Evolutionary conservation across 2,329 filamentous ascomycete species (phyloP), one percentile per base, ranked within the genome.

Genomic region (Paracoccidioides brasiliensis): DNA sequence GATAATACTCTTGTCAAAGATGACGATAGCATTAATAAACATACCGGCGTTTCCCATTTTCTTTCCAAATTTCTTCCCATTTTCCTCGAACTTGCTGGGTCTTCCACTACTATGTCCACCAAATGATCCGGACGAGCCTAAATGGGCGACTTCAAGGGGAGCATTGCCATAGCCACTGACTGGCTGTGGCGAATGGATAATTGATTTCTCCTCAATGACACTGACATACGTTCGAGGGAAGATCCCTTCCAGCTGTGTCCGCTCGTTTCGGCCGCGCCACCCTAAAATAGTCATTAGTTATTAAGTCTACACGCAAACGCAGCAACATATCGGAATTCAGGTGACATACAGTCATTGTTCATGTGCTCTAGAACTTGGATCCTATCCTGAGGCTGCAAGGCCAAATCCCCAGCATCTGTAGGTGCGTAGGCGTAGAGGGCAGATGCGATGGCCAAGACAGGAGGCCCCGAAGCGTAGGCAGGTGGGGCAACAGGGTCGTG

Each of bases 61-160:
- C 81, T 94, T 95, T 62, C 91, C 90, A 72, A 96, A 87, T 75
- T 96, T 96, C 83, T 95, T 95, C 55, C 88, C 90, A 55, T 83
- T 80, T 71, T 88, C 79, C 60, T 82, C 79, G 14, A 83, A 75
- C 75, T 93, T 93, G 67, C 76, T 77, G 7, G 72, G 73, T 63
- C 69, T 73, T 62, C 72, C 75, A 57, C 22, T 22, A 22, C 22
- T 22, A 22, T 22, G 22, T 22, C 69, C 74, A 60, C 69, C 68
- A 54, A 63, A 62, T 35, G 64, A 53, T 15, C 42, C 64, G 55
- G 72, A 69, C 54, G 76, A 78, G 53, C 75, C 75, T 44, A 65
- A 63, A 64, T 88, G 78, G 41, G 83, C 81, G 3, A 93, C 80
- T 46, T 87, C 86, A 72, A 93, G 80, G 57, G 90, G 89, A 72